Conservation (phyloP, 257 asterid species). For the Gardenia jasminoides region DNA sequence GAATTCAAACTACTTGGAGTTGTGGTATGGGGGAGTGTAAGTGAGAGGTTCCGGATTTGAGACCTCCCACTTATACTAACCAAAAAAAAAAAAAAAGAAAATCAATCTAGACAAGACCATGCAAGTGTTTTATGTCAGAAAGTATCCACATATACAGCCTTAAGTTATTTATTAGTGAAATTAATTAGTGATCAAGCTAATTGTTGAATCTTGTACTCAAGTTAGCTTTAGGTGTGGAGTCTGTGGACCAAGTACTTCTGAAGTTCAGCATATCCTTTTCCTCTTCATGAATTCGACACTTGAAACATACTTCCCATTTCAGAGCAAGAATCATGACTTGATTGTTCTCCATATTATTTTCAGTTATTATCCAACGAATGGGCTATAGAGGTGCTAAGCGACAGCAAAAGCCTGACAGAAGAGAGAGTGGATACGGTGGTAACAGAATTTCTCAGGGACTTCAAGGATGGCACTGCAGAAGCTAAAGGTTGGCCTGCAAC, state of each 20-base stretch:
- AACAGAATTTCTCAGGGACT: constrained; percentile 10
- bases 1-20: no score
- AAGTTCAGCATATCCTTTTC: neutral
- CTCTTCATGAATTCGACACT: neutral
- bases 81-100: no score
- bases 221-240: neutral
- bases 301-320: neutral
- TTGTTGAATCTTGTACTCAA: neutral
- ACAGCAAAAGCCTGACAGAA: constrained; percentile 14
- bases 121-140: neutral
- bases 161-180: neutral
- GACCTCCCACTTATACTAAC: no score
- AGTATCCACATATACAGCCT: neutral
- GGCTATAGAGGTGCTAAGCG: constrained; percentile 1
- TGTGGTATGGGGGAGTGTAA: no score
- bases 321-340: neutral
- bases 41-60: no score
- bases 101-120: no score
- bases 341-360: neutral
- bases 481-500: constrained; percentile 30
- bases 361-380: constrained; percentile 14
- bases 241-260: neutral
- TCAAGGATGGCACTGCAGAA: constrained; percentile 18
- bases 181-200: neutral
- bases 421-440: constrained; percentile 26